These are phyloP conservation scores for Mitragyna speciosa DNA, from an alignment of 257 asterid genomes.

Conservation along the genomic window DNA sequence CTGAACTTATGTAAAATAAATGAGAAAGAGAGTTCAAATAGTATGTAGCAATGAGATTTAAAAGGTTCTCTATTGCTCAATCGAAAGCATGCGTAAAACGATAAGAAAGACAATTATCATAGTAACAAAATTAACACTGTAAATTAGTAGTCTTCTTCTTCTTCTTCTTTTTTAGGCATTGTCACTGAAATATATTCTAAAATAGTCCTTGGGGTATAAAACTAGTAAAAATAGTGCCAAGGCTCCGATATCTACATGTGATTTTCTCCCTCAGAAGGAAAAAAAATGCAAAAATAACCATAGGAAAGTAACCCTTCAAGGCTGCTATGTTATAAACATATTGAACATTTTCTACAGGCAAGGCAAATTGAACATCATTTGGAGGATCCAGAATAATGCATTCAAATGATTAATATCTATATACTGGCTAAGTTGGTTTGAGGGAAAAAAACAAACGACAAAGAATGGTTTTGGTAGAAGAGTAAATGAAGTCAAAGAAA, in stretches of 20 bases:
- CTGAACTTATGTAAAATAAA: background rate
- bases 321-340: background rate
- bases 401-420: background rate
- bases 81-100: background rate
- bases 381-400: background rate
- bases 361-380: background rate
- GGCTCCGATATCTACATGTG: background rate
- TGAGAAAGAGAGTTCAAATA: background rate
- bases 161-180: background rate
- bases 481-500: background rate
- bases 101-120: background rate
- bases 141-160: background rate
- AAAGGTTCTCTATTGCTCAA: too few relatives aligned
- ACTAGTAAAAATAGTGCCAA: background rate
- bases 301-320: background rate
- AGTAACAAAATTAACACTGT: background rate
- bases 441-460: too few relatives aligned
- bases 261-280: too few relatives aligned
- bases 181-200: background rate
- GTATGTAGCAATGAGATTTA: background rate
- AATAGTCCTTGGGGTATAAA: background rate
- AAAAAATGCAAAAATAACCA: background rate
- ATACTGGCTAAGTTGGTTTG: too few relatives aligned
- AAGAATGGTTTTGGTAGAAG: background rate
- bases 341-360: background rate